Evolutionary conservation across 169 alveolate genomes (phyloP), one percentile per base, ranked within the genome.

Genomic region (Cryptosporidium baileyi): DNA sequence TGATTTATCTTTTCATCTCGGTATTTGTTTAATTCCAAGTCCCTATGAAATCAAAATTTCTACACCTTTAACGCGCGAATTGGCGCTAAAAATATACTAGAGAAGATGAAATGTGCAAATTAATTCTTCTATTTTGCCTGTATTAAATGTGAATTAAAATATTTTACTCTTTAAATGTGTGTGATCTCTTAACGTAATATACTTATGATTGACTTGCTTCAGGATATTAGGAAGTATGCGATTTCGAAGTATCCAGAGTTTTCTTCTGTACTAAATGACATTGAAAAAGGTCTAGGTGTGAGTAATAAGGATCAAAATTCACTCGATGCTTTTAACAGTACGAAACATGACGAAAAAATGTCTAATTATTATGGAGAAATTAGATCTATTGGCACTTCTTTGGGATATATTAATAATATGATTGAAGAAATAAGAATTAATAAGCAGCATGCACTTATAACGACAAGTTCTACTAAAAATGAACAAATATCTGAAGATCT

Each of bases 391-490:
- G 85, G 85, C 1, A 41, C 24, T 34, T 74, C 85, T n/a, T 60
- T 74, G 7, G 67, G 74, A 11, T 74, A 51, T 54, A 74, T 74
- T 32, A 51, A 74, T 15, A 54, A 36, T 32, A 74, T 54, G 67
- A 74, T 74, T 17, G 67, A 51, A 9, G 67, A 34, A 11, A 74
- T 74, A 8, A 74, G 85, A 51, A 30, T 32, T 74, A 54, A 54
- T 54, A 74, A 74, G 17, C 85, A 74, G 19, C 52, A 61, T 13
- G 85, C 85, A 74, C n/a, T 74, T 34, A 4, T 74, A 51, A 74
- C 85, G 13, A 74, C 85, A 36, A 74, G 57, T 32, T 74, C 85
- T 24, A 51, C 44, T 11, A 54, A 74, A 67, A 67, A 54, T 40
- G 74, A 74, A 19, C 74, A 74, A 30, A 36, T 74, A 30, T 74